A percentile compares a stretch with the other conserved stretches of the same genome.
These are phyloP conservation scores for Termitomyces eurrhizus DNA, from an alignment of 768 basidiomycete genomes.

Conservation along the genomic window DNA sequence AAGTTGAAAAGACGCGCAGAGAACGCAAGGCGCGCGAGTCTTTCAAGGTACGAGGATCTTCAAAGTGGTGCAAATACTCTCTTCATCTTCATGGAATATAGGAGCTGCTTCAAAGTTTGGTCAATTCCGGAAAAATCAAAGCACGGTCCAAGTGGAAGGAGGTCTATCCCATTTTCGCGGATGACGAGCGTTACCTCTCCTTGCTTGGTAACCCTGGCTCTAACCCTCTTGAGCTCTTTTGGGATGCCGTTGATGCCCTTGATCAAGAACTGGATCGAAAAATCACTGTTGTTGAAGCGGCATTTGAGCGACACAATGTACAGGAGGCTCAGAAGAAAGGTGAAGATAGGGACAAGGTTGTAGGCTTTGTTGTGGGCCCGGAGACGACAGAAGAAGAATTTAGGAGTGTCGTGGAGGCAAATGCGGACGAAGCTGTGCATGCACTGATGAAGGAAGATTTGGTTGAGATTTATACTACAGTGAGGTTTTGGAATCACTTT, in stretches of 20 bases:
- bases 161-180: constrained; percentile 70
- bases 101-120: constrained; percentile 71
- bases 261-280: constrained; percentile 84
- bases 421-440: constrained; percentile 48
- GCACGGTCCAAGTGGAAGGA: constrained; percentile 91
- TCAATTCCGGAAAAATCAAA: constrained; percentile 61
- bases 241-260: constrained; percentile 86
- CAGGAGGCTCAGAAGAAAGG: constrained; percentile 25
- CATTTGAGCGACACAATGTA: constrained; percentile 47
- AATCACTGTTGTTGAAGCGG: constrained; percentile 62
- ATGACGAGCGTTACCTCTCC: constrained; percentile 79
- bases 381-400: constrained; percentile 70
- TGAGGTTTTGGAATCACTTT: constrained; percentile 30
- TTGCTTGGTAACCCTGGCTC: constrained; percentile 94
- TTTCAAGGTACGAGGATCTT: constrained; percentile 61
- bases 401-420: constrained; percentile 47
- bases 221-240: constrained; percentile 93
- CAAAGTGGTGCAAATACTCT: neutral
- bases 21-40: constrained; percentile 90
- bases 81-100: constrained; percentile 23
- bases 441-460: constrained; percentile 51
- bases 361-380: constrained; percentile 38
- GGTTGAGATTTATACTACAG: constrained; percentile 56
- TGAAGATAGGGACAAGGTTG: constrained; percentile 21
- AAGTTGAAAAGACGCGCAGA: constrained; percentile 79